Base-by-base conservation (phyloP, 148 eudicot species). In the Hydrangea macrophylla region DNA sequence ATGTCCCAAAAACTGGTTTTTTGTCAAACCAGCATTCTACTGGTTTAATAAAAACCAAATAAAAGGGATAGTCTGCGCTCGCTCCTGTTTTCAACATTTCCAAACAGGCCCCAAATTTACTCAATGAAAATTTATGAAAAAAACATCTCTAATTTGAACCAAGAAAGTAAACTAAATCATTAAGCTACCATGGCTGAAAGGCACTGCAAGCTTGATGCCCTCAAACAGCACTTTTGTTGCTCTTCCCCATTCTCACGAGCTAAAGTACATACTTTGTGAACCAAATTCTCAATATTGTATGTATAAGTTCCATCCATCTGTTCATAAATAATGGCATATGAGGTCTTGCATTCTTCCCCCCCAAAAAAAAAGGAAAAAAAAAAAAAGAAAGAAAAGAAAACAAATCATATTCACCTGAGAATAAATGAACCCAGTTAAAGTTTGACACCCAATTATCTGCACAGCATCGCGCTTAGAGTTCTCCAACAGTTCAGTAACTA, bases 221-320 rank as follows among this genome's bases (percentile, higher is more conserved):
- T 83, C 75, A 92, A 81, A 56, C 81, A 72, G 67, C 73, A 55
- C 62, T 83, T 84, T 75, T 84, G 78, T 65, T 73, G 75, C 44
- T 81, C 92, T 65, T 80, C 90, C 55, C 82, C 85, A 37, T 72
- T 71, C 63, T 71, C 78, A 64, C 67, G 90, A 67, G 97, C 91
- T 72, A 94, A 71, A n/a, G 22, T 55, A 67, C 93, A 88, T 31
- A 94, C 84, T 78, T 78, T 85, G 60, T 9, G 70, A 55, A 85
- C 88, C 66, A 84, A 78, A 51, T 65, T 81, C 71, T 82, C 93
- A 44, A 94, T 78, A 66, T 82, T 84, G 62, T 76, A 80, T 23
- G 97, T 84, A 73, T 88, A 94, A 60, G 91, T 84, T 55, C 92
- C 96, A 82, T 94, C 97, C 31, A 80, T 88, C 99, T 94, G 81